Conservation (phyloP, 2,329 filamentous ascomycete genomes). For the Cordyceps javanica region DNA sequence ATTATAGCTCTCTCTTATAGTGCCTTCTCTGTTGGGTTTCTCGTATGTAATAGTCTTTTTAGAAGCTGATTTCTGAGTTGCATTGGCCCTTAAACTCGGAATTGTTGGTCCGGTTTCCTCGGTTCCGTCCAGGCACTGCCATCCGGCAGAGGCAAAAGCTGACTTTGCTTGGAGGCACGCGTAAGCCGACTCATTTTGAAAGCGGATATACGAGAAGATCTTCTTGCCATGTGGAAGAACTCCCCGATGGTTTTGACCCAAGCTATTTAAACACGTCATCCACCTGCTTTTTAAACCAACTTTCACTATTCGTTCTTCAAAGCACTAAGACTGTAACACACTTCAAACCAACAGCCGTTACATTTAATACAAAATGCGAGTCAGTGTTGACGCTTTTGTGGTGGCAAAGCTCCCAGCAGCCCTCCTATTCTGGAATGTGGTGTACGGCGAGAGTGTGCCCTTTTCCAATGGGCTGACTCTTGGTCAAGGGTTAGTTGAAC, state of each 20-base stretch:
- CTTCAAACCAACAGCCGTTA: not conserved
- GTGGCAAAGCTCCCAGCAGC: not conserved
- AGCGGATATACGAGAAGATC: not conserved
- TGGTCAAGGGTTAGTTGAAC: not conserved
- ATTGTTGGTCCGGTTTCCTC: not conserved
- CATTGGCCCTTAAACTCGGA: not conserved
- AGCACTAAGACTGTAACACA: not conserved
- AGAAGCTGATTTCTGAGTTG: no score
- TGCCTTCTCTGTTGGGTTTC: no score
- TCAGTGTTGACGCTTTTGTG: not conserved
- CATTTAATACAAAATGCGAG: not conserved
- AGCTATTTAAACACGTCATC: not conserved
- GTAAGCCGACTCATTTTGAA: not conserved
- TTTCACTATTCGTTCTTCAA: not conserved
- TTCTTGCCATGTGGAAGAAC: not conserved
- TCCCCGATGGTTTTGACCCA: not conserved
- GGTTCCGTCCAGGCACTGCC: not conserved
- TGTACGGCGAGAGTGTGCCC: not conserved
- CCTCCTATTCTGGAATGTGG: not conserved
- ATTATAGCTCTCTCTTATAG: no score
- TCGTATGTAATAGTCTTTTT: no score
- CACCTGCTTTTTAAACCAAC: not conserved
- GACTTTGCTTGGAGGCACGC: not conserved
- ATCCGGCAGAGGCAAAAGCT: not conserved
- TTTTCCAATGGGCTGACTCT: not conserved